phyloP scores from a whole-genome alignment of 371 early-diverging fungal species.

The Polyrhizophydium stewartii region DNA sequence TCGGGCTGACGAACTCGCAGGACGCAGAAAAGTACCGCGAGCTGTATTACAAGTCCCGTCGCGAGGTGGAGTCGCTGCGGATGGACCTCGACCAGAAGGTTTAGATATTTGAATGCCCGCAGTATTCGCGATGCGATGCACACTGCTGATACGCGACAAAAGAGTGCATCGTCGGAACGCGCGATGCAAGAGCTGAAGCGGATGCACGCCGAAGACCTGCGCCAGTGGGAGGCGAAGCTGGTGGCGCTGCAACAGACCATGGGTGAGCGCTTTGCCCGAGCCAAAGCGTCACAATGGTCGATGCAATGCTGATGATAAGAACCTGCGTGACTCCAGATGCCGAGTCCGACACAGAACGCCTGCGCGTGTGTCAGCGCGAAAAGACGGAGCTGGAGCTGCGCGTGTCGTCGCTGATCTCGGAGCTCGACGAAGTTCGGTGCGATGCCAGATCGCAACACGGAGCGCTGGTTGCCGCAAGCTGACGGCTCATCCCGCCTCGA shows the following conservation, averaged over 20 bases:
- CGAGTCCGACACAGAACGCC: conserved; percentile 5
- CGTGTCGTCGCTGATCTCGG: neutral
- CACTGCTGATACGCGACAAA: neutral
- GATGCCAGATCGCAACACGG: neutral
- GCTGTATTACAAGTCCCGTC: conserved; percentile 22
- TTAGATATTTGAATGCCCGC: neutral
- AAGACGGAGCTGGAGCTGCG: neutral
- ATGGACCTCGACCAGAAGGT: conserved; percentile 24
- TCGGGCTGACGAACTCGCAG: neutral
- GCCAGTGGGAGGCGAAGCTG: neutral
- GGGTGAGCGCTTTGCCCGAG: neutral
- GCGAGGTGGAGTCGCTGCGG: conserved; percentile 25
- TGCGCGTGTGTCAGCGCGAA: conserved; percentile 3
- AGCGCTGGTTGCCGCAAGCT: neutral
- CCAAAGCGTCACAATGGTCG: too few species aligned
- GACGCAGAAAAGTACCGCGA: conserved; percentile 27
- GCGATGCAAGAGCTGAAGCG: neutral
- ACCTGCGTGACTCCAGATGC: neutral
- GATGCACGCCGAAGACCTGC: neutral
- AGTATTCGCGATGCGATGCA: neutral
- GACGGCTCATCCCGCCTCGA: neutral
- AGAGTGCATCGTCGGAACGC: neutral
- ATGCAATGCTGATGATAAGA: neutral
- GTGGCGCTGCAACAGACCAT: neutral
- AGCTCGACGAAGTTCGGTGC: neutral